A percentile compares a stretch with the other conserved stretches of the same genome.
Evolutionary conservation across 139 green algal species (phyloP).

Genomic region (Dunaliella primolecta): DNA sequence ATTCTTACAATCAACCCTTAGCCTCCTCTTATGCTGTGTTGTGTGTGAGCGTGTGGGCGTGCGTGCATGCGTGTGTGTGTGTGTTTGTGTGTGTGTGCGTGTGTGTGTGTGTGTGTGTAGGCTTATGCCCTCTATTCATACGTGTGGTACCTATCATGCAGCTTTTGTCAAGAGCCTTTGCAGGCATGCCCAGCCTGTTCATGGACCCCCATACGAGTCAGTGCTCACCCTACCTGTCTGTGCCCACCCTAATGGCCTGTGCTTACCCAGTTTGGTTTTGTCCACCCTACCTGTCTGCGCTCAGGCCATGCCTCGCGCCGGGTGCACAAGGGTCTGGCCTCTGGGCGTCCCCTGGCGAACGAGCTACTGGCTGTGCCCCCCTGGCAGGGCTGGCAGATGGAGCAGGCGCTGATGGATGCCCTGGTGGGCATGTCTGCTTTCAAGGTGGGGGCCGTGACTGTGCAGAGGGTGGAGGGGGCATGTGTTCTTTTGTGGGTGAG

Average conservation of each 20-base stretch:
- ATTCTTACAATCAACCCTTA: too few species aligned
- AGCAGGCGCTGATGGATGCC: neutral
- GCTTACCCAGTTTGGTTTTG: too few species aligned
- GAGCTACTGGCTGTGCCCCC: neutral
- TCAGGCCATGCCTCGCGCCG: neutral
- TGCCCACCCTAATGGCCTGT: too few species aligned
- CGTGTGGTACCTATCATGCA: too few species aligned
- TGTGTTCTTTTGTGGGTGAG: too few species aligned
- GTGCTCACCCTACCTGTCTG: too few species aligned
- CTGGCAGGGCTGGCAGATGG: neutral
- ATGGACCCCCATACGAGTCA: too few species aligned
- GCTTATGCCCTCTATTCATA: too few species aligned
- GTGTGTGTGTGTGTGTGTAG: neutral
- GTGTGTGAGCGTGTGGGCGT: neutral
- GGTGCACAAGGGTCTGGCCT: neutral
- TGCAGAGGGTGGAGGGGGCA: neutral
- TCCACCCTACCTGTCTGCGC: neutral
- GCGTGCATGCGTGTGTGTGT: neutral
- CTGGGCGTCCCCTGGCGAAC: neutral
- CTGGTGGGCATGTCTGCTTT: neutral
- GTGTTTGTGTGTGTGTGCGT: neutral
- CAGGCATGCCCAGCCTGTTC: too few species aligned
- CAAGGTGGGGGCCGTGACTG: neutral
- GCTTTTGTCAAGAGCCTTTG: too few species aligned
- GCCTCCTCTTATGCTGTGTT: too few species aligned